phyloP scores from a whole-genome alignment of 1,139 yeast genomes.

The Scheffersomyces titani region DNA sequence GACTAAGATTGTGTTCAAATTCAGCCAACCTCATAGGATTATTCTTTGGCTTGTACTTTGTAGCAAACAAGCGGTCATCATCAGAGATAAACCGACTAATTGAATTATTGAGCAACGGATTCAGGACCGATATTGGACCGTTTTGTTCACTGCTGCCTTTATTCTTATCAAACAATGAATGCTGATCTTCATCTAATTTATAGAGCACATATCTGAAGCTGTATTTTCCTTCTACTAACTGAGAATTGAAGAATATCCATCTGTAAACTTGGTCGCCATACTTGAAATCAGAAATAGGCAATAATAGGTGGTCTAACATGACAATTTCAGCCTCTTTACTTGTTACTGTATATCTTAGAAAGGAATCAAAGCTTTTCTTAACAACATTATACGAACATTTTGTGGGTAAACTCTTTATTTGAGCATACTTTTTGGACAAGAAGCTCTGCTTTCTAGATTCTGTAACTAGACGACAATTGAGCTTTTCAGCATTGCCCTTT shows the following conservation, averaged over 20 bases:
- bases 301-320: not conserved
- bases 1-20: not conserved
- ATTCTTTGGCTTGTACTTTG: not conserved
- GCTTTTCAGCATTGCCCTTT: not conserved
- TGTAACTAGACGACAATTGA: not conserved
- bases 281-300: not conserved
- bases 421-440: not conserved
- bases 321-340: not conserved
- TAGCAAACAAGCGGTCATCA: not conserved
- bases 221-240: not conserved
- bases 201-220: not conserved
- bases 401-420: not conserved
- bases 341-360: not conserved
- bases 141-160: not conserved
- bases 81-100: not conserved
- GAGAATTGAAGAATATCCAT: not conserved
- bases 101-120: not conserved
- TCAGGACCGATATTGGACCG: not conserved
- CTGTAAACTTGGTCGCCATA: not conserved
- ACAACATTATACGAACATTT: not conserved
- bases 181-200: not conserved
- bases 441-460: not conserved
- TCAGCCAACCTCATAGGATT: not conserved
- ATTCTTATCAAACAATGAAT: not conserved
- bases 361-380: not conserved